These are phyloP conservation scores for Moesziomyces sp. DNA, from an alignment of 1,284 basidiomycete genomes.

Conservation along the genomic window DNA sequence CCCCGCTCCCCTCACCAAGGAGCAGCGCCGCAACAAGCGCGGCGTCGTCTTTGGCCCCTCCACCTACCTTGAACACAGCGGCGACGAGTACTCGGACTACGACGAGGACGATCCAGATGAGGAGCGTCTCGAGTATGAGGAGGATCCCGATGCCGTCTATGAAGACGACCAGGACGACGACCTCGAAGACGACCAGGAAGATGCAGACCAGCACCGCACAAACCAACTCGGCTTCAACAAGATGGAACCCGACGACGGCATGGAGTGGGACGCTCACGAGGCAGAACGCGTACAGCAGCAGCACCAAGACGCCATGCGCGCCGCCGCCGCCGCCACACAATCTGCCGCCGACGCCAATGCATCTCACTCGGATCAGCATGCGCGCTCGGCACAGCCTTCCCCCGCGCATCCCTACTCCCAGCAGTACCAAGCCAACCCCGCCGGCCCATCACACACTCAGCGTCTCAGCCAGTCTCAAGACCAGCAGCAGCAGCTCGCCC, in stretches of 20 bases:
- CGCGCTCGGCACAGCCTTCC: constrained; percentile 25
- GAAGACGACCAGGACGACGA: constrained; percentile 32
- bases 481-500: constrained; percentile 30
- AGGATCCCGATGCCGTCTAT: constrained; percentile 52
- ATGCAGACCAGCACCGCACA: constrained; percentile 7
- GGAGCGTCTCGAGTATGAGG: constrained; percentile 53
- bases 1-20: constrained; percentile 39
- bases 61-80: constrained; percentile 65
- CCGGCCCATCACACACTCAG: constrained; percentile 14
- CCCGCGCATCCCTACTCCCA: constrained; percentile 22
- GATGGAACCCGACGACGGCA: constrained; percentile 71
- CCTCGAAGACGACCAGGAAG: constrained; percentile 3
- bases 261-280: constrained; percentile 71
- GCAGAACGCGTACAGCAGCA: constrained; percentile 66
- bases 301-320: constrained; percentile 30
- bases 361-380: constrained; percentile 19
- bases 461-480: constrained; percentile 49
- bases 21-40: constrained; percentile 52
- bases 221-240: constrained; percentile 43
- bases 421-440: constrained; percentile 11
- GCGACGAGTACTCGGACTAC: constrained; percentile 61
- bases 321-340: background rate
- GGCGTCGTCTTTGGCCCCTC: constrained; percentile 63
- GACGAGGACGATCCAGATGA: constrained; percentile 53
- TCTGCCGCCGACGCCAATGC: no score